Evolutionary conservation across 495 filamentous ascomycete genomes (phyloP).

Genomic region (Cenococcum geophilum): DNA sequence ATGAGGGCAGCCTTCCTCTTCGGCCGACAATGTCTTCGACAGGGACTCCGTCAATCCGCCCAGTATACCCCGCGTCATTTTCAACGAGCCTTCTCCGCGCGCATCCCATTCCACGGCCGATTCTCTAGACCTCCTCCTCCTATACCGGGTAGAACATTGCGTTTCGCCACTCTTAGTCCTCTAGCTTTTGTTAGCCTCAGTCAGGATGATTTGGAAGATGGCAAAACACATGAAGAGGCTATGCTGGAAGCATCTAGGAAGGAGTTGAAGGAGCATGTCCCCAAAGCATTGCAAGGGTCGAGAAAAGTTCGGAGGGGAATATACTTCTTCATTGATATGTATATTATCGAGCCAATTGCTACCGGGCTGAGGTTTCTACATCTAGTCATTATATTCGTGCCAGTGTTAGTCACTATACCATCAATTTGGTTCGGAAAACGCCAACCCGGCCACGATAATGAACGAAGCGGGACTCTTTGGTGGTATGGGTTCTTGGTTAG

Average conservation of each 20-base stretch:
- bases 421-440: constrained; percentile 69
- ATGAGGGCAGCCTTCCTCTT: constrained; percentile 53
- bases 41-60: constrained; percentile 28
- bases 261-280: constrained; percentile 63
- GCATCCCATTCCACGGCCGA: constrained; percentile 7
- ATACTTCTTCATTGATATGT: constrained; percentile 59
- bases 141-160: constrained; percentile 32
- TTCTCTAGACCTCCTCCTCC: constrained; percentile 18
- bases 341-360: constrained; percentile 78
- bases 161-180: constrained; percentile 53
- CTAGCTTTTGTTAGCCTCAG: constrained; percentile 67
- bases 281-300: constrained; percentile 53
- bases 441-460: constrained; percentile 54
- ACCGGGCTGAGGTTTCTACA: constrained; percentile 83
- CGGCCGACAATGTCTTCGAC: constrained; percentile 50
- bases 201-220: constrained; percentile 43
- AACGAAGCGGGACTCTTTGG: constrained; percentile 77
- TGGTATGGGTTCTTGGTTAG: constrained; percentile 89
- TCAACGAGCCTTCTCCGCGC: constrained; percentile 23
- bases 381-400: constrained; percentile 81
- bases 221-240: constrained; percentile 68
- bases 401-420: constrained; percentile 75
- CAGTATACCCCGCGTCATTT: constrained; percentile 34
- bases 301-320: constrained; percentile 48
- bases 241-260: constrained; percentile 77